Conservation (phyloP, 208 protist genomes). For the Phytomonas sp. region DNA sequence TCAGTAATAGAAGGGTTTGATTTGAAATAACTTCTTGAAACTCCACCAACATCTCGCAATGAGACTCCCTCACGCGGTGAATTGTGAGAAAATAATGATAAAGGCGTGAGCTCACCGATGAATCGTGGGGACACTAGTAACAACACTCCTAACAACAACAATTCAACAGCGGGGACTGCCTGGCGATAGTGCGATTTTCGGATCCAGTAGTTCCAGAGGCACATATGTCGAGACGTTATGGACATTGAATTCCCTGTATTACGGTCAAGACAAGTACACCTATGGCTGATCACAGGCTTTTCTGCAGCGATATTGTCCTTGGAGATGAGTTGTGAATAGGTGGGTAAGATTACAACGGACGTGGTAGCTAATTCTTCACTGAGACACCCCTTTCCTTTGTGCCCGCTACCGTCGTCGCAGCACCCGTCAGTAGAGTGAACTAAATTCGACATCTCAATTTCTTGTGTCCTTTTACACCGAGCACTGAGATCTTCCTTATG, state of each 20-base stretch:
- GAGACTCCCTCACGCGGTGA: neutral
- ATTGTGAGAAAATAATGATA: neutral
- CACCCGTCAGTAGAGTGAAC: neutral
- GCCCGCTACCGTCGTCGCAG: neutral
- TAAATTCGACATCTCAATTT: neutral
- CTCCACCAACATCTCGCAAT: neutral
- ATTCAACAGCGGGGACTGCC: slow-evolving; percentile 30
- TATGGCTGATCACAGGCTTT: neutral
- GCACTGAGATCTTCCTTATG: neutral
- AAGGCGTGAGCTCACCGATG: slow-evolving; percentile 17
- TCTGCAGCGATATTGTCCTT: neutral
- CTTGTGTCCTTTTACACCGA: neutral
- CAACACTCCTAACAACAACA: slow-evolving; percentile 60
- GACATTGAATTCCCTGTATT: neutral
- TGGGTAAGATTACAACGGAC: neutral
- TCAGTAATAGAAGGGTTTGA: neutral
- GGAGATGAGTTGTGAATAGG: neutral
- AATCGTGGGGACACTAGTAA: slow-evolving; percentile 67
- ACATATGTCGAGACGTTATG: neutral
- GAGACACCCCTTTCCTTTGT: neutral
- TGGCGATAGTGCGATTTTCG: slow-evolving; percentile 10
- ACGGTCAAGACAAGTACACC: neutral
- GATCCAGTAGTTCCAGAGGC: slow-evolving; percentile 6
- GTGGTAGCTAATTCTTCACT: neutral
- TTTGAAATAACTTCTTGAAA: neutral